These are phyloP conservation scores for Fusarium pseudocircinatum DNA, from an alignment of 2,329 filamentous ascomycete genomes.

Conservation along the genomic window DNA sequence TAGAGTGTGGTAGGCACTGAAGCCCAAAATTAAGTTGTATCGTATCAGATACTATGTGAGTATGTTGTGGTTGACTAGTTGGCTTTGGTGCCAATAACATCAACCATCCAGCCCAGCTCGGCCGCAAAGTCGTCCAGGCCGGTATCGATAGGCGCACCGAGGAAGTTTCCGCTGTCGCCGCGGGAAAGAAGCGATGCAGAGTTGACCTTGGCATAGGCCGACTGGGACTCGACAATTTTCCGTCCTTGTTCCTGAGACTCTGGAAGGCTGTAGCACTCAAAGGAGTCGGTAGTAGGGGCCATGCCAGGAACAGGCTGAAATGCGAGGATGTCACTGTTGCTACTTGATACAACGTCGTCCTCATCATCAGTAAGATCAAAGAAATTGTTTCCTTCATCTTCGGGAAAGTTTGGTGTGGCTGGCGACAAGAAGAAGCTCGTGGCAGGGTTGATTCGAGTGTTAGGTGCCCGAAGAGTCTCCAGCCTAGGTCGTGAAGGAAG, in stretches of 20 bases:
- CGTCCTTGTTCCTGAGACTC: conserved; percentile 38
- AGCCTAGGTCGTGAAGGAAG: conserved; percentile 35
- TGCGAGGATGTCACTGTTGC: conserved; percentile 50
- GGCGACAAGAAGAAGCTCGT: conserved; percentile 48
- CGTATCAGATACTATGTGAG: conserved; percentile 8
- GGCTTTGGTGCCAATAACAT: conserved; percentile 53
- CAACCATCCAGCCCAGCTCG: conserved; percentile 64
- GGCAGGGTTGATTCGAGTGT: conserved; percentile 43
- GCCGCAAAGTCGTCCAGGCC: conserved; percentile 54
- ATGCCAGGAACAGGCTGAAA: conserved; percentile 35
- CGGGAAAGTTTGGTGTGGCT: conserved; percentile 51
- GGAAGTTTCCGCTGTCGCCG: conserved; percentile 39
- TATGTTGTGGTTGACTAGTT: conserved; percentile 8
- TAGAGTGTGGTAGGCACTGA: conserved; percentile 3
- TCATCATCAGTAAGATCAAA: conserved; percentile 59
- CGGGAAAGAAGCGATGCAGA: conserved; percentile 42
- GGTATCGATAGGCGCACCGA: conserved; percentile 50
- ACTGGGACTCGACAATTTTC: conserved; percentile 26
- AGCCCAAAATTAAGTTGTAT: conserved; percentile 8
- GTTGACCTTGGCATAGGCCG: conserved; percentile 35
- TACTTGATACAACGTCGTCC: conserved; percentile 50
- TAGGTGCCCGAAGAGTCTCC: conserved; percentile 39
- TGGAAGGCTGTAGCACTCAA: conserved; percentile 60
- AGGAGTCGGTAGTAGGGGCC: conserved; percentile 33
- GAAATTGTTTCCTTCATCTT: conserved; percentile 56